Base-by-base conservation (phyloP, 2,329 filamentous ascomycete species). In the Daldinia sp. region DNA sequence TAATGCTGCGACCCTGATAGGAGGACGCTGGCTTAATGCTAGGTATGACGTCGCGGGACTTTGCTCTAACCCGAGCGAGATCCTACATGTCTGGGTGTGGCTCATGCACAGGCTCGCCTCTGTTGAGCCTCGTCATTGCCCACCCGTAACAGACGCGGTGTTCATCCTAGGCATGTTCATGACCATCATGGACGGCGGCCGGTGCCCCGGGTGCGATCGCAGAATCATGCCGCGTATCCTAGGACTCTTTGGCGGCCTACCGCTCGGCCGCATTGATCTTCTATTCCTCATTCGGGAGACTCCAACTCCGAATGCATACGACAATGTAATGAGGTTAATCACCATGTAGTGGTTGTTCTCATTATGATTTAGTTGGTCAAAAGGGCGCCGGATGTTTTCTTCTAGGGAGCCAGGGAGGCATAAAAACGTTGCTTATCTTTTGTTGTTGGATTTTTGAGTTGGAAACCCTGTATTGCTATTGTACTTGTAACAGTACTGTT, bases 111-210 rank as follows among this genome's bases (percentile, higher is more conserved):
- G 13, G 28, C 15, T 65, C 7, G 48, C 48, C 6, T 18, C 1
- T 12, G 2, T 3, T 7, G 15, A 26, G 13, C 26, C 12, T 12
- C 7, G n/a, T 4, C 48, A 4, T 12, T 12, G 4, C 6, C 10
- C 1, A 1, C 1, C 1, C n/a, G 5, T 26, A 18, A 2, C 42
- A 12, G 20, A 23, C 20, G 2, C 5, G 9, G 5, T 26, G 4
- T 13, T 20, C 9, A 15, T 46, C 20, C 5, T 48, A 6, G 4
- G 3, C 0, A 28, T n/a, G 4, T 65, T 65, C 41, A 28, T 65
- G n/a, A n/a, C n/a, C 6, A 20, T 60, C 6, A 65, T 65, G 62
- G 56, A 60, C 12, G 28, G 62, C 13, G 1, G 0, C 39, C 13
- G 13, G 18, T 62, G 57, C 23, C 57, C 58, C 20, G 4, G 1